Base-by-base conservation (phyloP, 768 basidiomycete genomes). In the Mycena indigotica region DNA sequence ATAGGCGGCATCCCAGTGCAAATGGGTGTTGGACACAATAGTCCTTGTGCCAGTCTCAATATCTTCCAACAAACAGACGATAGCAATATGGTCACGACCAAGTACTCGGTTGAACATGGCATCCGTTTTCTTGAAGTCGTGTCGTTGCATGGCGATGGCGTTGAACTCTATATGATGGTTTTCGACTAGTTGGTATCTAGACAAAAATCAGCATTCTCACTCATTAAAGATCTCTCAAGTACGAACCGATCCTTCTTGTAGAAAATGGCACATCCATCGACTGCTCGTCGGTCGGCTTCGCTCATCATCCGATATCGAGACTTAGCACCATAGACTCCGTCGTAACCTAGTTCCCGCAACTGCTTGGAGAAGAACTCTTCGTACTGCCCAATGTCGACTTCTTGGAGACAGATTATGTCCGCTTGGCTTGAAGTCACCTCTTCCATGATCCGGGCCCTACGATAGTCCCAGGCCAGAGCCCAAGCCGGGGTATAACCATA, bases 51-150 rank as follows among this genome's bases (percentile, higher is more conserved):
- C 95, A 0, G 95, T 92, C 38, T 84, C 81, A 59, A 84, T 84
- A 73, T 90, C 89, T 77, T 99, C 97, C 68, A 98, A 80, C 28
- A 93, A 81, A 65, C 86, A 86, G 56, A 95, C 78, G 62, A 94
- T 85, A 45, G 94, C 94, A 62, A 98, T 91, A 68, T 98, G 86
- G 73, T 98, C 96, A 70, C 93, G 92, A 60, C 90, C 89, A 65
- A 98, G 83, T 53, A 98, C 94, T 28, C 97, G 93, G 69, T 98
- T 98, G 83, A 98, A 98, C 95, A 98, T 95, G 77, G 98, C 96
- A 67, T 98, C 95, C 17, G 94, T 96, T 76, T 95, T 94, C 80
- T 94, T 93, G 77, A 95, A 93, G 70, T 95, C 94, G 50, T 88
- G 85, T 25, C 94, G 86, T 66, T 93, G 91, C 84, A 98, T 89